A percentile compares a stretch with the other conserved stretches of the same genome.
Conservation (phyloP, 495 filamentous ascomycete species). For the Lentithecium fluviatile region DNA sequence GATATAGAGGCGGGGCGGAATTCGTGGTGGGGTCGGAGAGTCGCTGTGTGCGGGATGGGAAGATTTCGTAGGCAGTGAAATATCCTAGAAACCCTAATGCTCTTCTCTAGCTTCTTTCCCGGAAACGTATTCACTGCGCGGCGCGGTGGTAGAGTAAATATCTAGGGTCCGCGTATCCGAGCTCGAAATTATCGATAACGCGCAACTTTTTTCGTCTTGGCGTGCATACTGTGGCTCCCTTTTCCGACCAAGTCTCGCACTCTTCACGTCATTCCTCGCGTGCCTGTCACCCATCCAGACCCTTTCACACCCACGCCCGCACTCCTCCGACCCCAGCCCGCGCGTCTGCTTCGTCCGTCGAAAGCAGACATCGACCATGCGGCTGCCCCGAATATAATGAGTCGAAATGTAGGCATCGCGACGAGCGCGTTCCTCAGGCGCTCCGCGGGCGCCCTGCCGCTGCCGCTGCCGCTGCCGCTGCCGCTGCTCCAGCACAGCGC, state of each 20-base stretch:
- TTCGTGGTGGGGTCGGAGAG: constrained; percentile 1
- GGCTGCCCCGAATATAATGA: constrained; percentile 43
- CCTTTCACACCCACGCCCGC: background rate
- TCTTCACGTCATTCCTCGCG: background rate
- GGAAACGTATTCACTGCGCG: no score
- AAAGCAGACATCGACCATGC: constrained; percentile 29
- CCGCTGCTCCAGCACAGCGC: background rate
- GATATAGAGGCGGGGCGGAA: background rate
- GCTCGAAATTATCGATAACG: background rate
- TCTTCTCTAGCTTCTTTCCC: no score
- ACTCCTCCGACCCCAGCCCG: background rate
- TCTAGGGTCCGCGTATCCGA: no score
- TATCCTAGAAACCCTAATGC: no score
- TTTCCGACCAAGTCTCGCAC: background rate
- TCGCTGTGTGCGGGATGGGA: background rate
- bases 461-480: no score
- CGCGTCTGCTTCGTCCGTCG: background rate
- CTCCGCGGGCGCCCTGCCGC: constrained; percentile 33
- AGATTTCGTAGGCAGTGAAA: no score
- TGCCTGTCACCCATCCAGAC: background rate
- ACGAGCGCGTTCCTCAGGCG: constrained; percentile 52
- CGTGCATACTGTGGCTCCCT: background rate
- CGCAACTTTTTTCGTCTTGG: background rate
- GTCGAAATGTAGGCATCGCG: constrained; percentile 54
- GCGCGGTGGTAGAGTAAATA: no score